Conservation (phyloP, 441 rosid genomes). For the Populus hybrid region DNA sequence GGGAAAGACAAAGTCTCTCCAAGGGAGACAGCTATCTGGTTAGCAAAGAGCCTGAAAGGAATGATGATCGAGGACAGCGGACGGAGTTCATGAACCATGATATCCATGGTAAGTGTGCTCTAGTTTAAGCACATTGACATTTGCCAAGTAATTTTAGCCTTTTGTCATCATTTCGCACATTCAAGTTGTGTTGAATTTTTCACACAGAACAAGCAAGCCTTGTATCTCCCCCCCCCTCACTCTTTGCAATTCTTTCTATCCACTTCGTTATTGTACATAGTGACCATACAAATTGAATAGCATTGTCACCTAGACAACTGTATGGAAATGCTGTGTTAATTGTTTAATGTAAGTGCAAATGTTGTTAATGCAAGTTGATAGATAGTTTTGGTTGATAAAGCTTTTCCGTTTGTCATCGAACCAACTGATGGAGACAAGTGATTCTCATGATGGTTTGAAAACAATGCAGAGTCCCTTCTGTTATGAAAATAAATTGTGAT, state of each 20-base stretch:
- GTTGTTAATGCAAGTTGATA: not conserved
- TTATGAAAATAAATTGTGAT: no score
- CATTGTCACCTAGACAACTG: slow-evolving; percentile 22
- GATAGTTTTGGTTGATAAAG: not conserved
- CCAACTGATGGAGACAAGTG: no score
- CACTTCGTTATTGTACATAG: slow-evolving; percentile 39
- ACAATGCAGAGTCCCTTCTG: no score
- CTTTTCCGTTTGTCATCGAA: not conserved
- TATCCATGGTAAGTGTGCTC: slow-evolving; percentile 28
- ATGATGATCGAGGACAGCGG: slow-evolving; percentile 80
- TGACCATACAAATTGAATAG: slow-evolving; percentile 26
- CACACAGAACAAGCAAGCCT: slow-evolving; percentile 12
- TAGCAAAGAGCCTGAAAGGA: slow-evolving; percentile 89
- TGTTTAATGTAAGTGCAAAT: not conserved
- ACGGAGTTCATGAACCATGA: slow-evolving; percentile 35
- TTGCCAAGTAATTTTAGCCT: slow-evolving; percentile 16
- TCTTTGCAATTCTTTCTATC: slow-evolving; percentile 30
- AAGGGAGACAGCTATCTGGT: slow-evolving; percentile 97
- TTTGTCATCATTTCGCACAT: slow-evolving; percentile 14
- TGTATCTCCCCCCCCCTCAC: slow-evolving; percentile 2
- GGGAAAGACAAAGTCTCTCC: slow-evolving; percentile 95
- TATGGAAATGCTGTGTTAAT: slow-evolving; percentile 20
- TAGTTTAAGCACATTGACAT: slow-evolving; percentile 7
- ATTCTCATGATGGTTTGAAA: no score
- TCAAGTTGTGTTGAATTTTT: slow-evolving; percentile 23